Evolutionary conservation across 2,329 filamentous ascomycete genomes (phyloP), one percentile per base, ranked within the genome.

Genomic region (Colletotrichum tabaci): DNA sequence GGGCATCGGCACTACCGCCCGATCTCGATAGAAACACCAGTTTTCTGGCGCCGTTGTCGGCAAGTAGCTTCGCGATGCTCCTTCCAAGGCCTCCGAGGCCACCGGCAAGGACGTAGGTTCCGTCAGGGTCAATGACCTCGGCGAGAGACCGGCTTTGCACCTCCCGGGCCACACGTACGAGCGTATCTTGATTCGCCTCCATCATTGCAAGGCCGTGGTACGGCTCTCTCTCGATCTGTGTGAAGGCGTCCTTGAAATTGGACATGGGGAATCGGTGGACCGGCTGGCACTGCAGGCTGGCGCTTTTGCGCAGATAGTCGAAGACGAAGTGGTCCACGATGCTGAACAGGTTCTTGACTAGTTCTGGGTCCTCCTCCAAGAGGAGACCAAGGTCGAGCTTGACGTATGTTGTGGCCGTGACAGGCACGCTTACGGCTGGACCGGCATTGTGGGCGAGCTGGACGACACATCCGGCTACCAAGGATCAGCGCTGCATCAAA

Each of bases 31-130:
- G 74, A 56, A 90, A 87, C 2, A 86, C 84, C 9, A 91, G 74
- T 66, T 88, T 79, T 21, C 80, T 83, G 1, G 85, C 89, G 1
- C 89, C 89, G 15, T 85, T 83, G 5, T 77, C 75, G n/a, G 82
- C 80, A 66, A 91, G 81, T 65, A 88, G 82, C 64, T 83, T 80
- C 2, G 88, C 85, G 47, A 91, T 85, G 73, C 84, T 86, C 44
- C 84, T 82, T 0, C 89, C 89, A 0, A 91, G 81, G 13, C 89
- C 89, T 18, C 89, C 88, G 0, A 90, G 82, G 0, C 88, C 88
- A 18, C 90, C 90, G 4, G 84, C 83, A 4, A 91, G 78, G 2
- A 91, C 75, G 67, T 91, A 91, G 0, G 87, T 86, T 0, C 79
- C 82, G 8, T 82, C 77, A 5, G 57, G 46, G 3, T 82, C 80